phyloP scores from a whole-genome alignment of 2,329 filamentous ascomycete genomes.

The Emergomyces orientalis region DNA sequence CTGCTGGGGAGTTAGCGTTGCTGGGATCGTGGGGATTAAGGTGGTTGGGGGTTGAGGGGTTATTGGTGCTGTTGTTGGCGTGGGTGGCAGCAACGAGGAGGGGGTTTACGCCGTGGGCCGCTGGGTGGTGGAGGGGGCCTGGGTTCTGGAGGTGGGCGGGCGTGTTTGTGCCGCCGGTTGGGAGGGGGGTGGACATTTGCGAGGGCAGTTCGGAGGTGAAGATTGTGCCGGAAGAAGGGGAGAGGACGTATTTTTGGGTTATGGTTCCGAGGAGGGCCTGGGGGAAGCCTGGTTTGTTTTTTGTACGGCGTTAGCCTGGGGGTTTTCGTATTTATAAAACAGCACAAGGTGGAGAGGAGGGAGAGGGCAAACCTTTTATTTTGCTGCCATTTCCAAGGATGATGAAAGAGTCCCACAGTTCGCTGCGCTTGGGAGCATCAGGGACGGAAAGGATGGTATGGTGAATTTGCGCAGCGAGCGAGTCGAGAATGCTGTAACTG shows the following conservation, averaged over 20 bases:
- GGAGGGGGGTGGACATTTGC: slow-evolving; percentile 80
- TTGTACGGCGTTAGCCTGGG: neutral
- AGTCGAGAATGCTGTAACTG: slow-evolving; percentile 62
- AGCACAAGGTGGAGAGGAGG: too few relatives aligned
- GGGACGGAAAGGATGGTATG: slow-evolving; percentile 72
- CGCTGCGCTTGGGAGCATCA: slow-evolving; percentile 72
- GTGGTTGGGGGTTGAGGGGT: slow-evolving; percentile 31
- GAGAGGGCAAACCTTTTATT: slow-evolving; percentile 43
- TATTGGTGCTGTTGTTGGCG: too few relatives aligned
- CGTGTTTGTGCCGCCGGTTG: slow-evolving; percentile 86
- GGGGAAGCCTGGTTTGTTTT: slow-evolving; percentile 60
- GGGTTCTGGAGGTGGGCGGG: slow-evolving; percentile 44
- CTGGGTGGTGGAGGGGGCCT: slow-evolving; percentile 48
- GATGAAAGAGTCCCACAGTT: slow-evolving; percentile 85
- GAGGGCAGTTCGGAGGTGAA: slow-evolving; percentile 96
- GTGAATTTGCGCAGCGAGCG: slow-evolving; percentile 75
- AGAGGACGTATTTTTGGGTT: slow-evolving; percentile 74
- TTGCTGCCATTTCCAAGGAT: slow-evolving; percentile 81
- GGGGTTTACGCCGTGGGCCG: slow-evolving; percentile 64
- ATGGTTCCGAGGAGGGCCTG: slow-evolving; percentile 78
- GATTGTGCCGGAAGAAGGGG: slow-evolving; percentile 85
- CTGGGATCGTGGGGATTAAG: slow-evolving; percentile 26
- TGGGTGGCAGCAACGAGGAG: slow-evolving; percentile 80
- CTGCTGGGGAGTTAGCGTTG: slow-evolving; percentile 19
- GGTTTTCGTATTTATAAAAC: neutral